Evolutionary conservation across 75 land plant genomes (phyloP), one percentile per base, ranked within the genome.

Genomic region (Pseudotsuga menziesii): DNA sequence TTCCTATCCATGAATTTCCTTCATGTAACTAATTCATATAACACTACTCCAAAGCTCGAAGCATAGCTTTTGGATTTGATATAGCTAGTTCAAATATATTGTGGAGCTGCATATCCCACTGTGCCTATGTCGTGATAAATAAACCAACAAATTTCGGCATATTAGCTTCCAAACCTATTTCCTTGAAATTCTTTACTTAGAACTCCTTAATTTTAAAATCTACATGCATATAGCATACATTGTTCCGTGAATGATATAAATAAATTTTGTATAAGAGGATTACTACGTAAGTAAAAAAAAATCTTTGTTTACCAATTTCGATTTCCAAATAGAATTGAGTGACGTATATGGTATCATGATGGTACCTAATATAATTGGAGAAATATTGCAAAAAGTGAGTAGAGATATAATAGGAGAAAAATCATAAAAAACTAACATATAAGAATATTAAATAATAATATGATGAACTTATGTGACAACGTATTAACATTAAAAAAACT

Each of bases 51-150:
- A 76, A 87, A 95, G 81, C 93, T 93, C 96, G 91, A 95, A 14
- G 93, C 91, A 76, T 95, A 96, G 76, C 84, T 91, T 85, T 91
- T 93, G 58, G 87, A 73, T 58, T 91, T 91, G 22, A 95, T 85
- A 64, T 89, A 96, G 8, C 98, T 96, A 20, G 98, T 95, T 75
- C 85, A 93, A 52, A 95, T 80, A 71, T 95, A 95, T 77, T 95
- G 96, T n/a, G 98, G 98, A 72, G 96, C 98, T 19, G 96, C 96
- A 83, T 95, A 95, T 7, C 96, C 98, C 74, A 82, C 32, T 3
- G 98, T 95, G 52, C 98, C 98, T 27, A 89, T 88, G 74, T 91
- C 88, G 96, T 95, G 89, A 71, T 62, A 58, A 57, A 59, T 73
- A 2, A 83, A 14, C 44, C 48, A 29, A 79, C 17, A 73, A 59